Base-by-base conservation (phyloP, 768 basidiomycete genomes). In the Russula earlei region DNA sequence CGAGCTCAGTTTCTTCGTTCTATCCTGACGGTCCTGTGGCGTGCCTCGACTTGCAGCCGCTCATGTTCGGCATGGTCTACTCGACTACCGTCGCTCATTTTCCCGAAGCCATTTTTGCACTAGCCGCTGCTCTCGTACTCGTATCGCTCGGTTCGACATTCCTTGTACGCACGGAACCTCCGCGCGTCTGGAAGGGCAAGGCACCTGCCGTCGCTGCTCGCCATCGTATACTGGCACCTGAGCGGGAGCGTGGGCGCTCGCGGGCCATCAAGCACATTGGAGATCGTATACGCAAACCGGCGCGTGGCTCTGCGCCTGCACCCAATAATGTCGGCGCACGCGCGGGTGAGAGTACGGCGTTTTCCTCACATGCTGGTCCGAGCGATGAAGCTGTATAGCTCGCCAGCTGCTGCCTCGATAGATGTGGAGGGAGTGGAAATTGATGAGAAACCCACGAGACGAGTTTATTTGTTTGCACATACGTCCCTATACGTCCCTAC, bases 41-140 rank as follows among this genome's bases (percentile, higher is more conserved):
- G 27, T 8, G 27, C 7, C 11, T 6, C 41, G n/a, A 29, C 33
- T 4, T 24, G 47, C 74, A 88, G 87, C 87, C 87, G 6, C 70
- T 80, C 40, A 61, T 89, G 5, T 90, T 85, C 64, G 85, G 83
- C 5, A 47, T 80, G 43, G 76, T 84, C 20, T 91, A 87, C 67
- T 76, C 79, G 52, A 68, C 67, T 34, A 85, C 82, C 2, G 85
- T 88, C 31, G 79, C 75, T 0, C 71, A 69, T 19, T 85, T 75
- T 64, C 87, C 87, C 0, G 80, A 81, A 69, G 77, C 83, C 1
- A 81, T 89, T 62, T 90, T 89, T 61, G 75, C 69, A 15, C 69
- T 79, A 11, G 85, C 84, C 5, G 76, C 77, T 1, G 70, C 66
- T n/a, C 65, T 89, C n/a, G 69, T 84, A 27, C 64, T 76, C 37